Evolutionary conservation across 2,329 filamentous ascomycete species (phyloP).

Genomic region (Pseudogymnoascus sp.): DNA sequence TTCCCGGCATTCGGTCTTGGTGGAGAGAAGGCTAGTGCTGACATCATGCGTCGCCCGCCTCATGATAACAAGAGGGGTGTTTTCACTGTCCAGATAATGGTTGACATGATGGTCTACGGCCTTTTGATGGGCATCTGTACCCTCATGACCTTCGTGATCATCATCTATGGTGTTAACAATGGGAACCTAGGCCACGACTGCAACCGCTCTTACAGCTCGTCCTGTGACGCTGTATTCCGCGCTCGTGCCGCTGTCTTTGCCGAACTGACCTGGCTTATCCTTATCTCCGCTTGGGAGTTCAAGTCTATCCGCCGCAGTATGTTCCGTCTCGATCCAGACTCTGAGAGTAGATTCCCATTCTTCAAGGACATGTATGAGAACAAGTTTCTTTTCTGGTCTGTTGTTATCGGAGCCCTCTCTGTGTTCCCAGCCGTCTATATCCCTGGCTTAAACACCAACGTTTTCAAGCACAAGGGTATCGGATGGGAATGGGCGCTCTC

Average conservation of each 20-base stretch:
- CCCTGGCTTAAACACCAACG: constrained; percentile 53
- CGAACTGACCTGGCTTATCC: constrained; percentile 48
- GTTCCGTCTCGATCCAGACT: constrained; percentile 47
- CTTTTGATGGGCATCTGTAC: constrained; percentile 43
- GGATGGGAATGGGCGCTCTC: constrained; percentile 60
- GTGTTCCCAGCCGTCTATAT: constrained; percentile 57
- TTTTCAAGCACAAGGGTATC: constrained; percentile 56
- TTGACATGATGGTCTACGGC: constrained; percentile 48
- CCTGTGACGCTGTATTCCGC: constrained; percentile 47
- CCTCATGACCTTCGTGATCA: constrained; percentile 43
- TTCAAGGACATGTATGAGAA: constrained; percentile 45
- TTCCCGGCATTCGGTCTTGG: constrained; percentile 55
- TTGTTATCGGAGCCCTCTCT: constrained; percentile 45
- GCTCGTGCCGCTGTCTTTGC: constrained; percentile 51
- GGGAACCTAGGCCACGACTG: constrained; percentile 47
- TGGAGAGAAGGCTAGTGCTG: constrained; percentile 46
- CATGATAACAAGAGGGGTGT: constrained; percentile 43
- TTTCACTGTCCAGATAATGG: constrained; percentile 45
- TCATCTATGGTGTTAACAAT: constrained; percentile 43
- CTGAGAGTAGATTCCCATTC: constrained; percentile 31
- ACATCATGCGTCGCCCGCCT: constrained; percentile 48
- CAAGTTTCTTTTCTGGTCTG: constrained; percentile 52
- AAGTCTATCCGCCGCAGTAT: constrained; percentile 48
- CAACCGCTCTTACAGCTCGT: constrained; percentile 41
- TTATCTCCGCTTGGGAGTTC: constrained; percentile 55